Conservation (phyloP, 441 rosid genomes). For the Raphanus hybrid region DNA sequence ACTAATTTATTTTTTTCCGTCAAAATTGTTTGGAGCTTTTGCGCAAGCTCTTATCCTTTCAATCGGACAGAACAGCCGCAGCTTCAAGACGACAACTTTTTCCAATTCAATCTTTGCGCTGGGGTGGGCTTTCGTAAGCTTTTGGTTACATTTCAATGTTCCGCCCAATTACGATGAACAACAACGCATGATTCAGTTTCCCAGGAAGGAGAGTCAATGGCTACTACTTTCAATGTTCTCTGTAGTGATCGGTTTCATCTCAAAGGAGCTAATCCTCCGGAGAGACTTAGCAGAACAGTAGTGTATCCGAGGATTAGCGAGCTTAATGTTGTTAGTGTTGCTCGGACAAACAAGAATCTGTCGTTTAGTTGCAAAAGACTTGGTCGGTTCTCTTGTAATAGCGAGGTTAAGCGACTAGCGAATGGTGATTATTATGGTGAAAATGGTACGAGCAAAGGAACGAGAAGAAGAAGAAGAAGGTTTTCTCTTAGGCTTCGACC, state of each 20-base stretch:
- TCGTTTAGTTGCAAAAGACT: conserved; percentile 45
- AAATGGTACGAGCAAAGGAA: conserved; percentile 38
- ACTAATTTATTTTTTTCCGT: not conserved
- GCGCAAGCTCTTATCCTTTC: conserved; percentile 34
- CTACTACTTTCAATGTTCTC: conserved; percentile 56
- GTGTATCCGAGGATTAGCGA: conserved; percentile 41
- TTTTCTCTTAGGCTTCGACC: conserved; percentile 74
- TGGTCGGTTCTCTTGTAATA: conserved; percentile 47
- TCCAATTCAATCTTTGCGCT: conserved; percentile 9
- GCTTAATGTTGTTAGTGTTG: conserved; percentile 33
- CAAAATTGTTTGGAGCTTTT: conserved; percentile 10
- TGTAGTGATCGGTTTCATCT: conserved; percentile 58
- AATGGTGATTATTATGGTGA: conserved; percentile 40
- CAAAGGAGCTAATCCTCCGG: conserved; percentile 38
- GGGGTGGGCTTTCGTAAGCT: not conserved
- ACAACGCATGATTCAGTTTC: conserved; percentile 36
- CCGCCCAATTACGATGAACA: conserved; percentile 23
- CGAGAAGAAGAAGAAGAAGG: conserved; percentile 58
- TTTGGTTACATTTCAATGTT: not conserved
- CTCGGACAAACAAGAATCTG: conserved; percentile 39
- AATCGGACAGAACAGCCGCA: conserved; percentile 5
- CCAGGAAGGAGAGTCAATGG: conserved; percentile 48
- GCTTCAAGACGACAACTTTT: conserved; percentile 24
- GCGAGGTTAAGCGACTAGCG: conserved; percentile 47
- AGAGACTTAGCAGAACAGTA: conserved; percentile 37